Evolutionary conservation across 805 yeast species (phyloP), one percentile per base, ranked within the genome.

Genomic region (Wickerhamiella australiensis): DNA sequence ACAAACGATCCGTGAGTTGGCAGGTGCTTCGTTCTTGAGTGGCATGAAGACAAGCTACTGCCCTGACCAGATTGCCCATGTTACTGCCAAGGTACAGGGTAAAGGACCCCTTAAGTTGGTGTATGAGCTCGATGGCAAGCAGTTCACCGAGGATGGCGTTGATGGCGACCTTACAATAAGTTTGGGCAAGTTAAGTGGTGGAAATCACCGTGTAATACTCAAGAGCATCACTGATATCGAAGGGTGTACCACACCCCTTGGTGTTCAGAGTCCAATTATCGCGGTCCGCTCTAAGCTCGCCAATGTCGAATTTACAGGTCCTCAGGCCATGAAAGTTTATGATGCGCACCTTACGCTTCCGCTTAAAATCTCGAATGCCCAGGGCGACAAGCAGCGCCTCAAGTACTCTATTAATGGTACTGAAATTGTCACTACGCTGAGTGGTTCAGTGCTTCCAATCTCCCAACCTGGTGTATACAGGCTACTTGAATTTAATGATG

Each of bases 201-300:
- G 96, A 3, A 72, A 75, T n/a, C 87, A 78, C 61, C 73, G 74
- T 22, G 64, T 90, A 1, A 70, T 78, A 1, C 61, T 92, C 53
- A 72, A 76, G 2, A 73, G 84, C 9, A 77, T 85, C 2, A 73
- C 72, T 20, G 99, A 92, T 61, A 72, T 76, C n/a, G 76, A 83
- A 9, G 79, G 80, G 0, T 92, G 99, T 66, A 71, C 74, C 18
- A 90, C 85, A n/a, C 77, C 76, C 11, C 66, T 84, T 50, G 74
- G 77, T 42, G 77, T 75, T 17, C 74, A 75, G 20, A 88, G 83
- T 54, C 78, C 78, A 13, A 72, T 66, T 22, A 68, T 92, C n/a
- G 70, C 72, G 26, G 87, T 87, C 1, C 76, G 88, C 57, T 68
- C 78, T 46, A 85, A 80, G 50, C 66, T 80, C 1, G 95, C 97